Evolutionary conservation across 2,329 filamentous ascomycete species (phyloP).

Genomic region (Trichophyton verrucosum): DNA sequence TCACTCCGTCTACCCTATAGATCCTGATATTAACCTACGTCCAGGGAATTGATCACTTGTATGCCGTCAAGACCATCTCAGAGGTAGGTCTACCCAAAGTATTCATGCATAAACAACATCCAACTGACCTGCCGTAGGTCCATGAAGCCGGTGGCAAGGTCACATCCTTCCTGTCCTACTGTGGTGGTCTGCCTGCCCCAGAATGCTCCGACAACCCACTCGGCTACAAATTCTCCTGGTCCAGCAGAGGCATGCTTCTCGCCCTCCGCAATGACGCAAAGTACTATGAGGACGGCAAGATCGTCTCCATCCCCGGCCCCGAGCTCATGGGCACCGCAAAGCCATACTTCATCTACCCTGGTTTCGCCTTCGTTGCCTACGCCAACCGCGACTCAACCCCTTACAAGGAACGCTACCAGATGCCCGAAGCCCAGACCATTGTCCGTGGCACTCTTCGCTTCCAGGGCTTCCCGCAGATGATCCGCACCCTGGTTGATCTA

Average conservation of each 20-base stretch:
- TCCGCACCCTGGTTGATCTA: constrained; percentile 75
- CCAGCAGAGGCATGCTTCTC: constrained; percentile 71
- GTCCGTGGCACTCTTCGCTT: constrained; percentile 77
- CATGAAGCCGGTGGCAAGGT: constrained; percentile 81
- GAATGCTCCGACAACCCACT: constrained; percentile 74
- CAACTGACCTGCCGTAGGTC: constrained; percentile 45
- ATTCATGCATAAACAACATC: not conserved
- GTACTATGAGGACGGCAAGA: constrained; percentile 67
- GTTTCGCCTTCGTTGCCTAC: constrained; percentile 82
- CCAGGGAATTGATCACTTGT: constrained; percentile 40
- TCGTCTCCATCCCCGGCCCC: constrained; percentile 50
- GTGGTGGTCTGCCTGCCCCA: constrained; percentile 60
- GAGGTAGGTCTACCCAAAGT: constrained; percentile 18
- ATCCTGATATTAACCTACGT: not conserved
- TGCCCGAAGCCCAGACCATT: constrained; percentile 81
- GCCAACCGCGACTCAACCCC: constrained; percentile 81
- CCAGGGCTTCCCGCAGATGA: constrained; percentile 79
- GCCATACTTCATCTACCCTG: constrained; percentile 82
- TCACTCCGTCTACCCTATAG: no score
- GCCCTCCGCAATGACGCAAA: constrained; percentile 77
- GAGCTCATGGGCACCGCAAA: constrained; percentile 80
- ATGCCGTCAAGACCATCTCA: constrained; percentile 74
- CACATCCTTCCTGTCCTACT: constrained; percentile 68
- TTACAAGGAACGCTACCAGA: constrained; percentile 80
- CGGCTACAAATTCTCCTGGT: constrained; percentile 84